A percentile compares a stretch with the other conserved stretches of the same genome.
Evolutionary conservation across 306 rosid species (phyloP).

Genomic region (Neltuma alba): DNA sequence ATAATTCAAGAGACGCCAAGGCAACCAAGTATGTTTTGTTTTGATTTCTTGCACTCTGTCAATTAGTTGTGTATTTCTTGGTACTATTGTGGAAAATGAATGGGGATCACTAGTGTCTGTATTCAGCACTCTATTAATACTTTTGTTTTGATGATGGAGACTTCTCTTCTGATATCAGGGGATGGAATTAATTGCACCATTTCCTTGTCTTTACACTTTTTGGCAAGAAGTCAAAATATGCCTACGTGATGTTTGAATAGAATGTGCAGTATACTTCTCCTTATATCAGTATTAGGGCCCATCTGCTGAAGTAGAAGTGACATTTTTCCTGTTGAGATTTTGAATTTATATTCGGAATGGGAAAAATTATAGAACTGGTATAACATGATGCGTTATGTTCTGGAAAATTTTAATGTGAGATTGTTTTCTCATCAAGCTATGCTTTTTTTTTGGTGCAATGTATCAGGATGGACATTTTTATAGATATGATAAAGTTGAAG

Average conservation of each 20-base stretch:
- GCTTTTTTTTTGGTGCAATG: slow-evolving; percentile 26
- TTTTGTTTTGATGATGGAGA: slow-evolving; percentile 24
- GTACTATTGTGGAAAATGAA: background rate
- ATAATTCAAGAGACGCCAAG: slow-evolving; percentile 62
- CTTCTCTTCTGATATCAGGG: background rate
- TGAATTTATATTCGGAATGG: slow-evolving; percentile 21
- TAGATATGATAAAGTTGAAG: slow-evolving; percentile 50
- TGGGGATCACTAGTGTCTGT: background rate
- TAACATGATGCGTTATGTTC: slow-evolving; percentile 22
- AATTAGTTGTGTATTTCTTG: slow-evolving; percentile 12
- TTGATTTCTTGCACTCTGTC: slow-evolving; percentile 10
- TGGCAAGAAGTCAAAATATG: background rate
- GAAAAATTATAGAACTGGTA: slow-evolving; percentile 8
- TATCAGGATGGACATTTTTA: slow-evolving; percentile 52
- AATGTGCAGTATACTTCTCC: background rate
- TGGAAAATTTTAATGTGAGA: background rate
- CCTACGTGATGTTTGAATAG: slow-evolving; percentile 9
- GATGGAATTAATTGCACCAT: slow-evolving; percentile 9
- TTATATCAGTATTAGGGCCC: background rate
- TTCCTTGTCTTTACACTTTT: slow-evolving; percentile 12
- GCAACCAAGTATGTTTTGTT: slow-evolving; percentile 57
- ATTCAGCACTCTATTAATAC: background rate
- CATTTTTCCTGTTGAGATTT: background rate
- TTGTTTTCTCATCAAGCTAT: slow-evolving; percentile 15
- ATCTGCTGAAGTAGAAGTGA: background rate